These are phyloP conservation scores for Populus hybrid DNA, from an alignment of 441 rosid genomes.

Conservation along the genomic window DNA sequence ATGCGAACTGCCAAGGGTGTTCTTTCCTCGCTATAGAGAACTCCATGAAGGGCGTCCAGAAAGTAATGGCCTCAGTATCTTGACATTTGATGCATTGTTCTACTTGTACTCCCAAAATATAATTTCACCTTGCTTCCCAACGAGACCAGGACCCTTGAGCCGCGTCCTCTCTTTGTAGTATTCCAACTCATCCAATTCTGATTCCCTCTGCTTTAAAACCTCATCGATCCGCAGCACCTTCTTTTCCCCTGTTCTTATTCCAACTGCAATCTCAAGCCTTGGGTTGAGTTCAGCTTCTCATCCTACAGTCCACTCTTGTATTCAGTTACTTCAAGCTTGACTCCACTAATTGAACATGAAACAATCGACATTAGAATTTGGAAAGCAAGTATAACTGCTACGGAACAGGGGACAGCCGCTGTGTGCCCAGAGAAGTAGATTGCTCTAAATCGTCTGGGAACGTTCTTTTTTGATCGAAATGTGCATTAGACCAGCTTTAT, in stretches of 20 bases:
- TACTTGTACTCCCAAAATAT: constrained; percentile 77
- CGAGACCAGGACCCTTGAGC: constrained; percentile 86
- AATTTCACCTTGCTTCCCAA: constrained; percentile 89
- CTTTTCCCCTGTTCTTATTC: constrained; percentile 81
- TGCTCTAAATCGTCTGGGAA: not conserved
- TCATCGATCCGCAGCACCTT: constrained; percentile 66
- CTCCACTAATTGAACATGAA: not conserved
- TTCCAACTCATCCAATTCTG: constrained; percentile 61
- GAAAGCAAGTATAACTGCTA: not conserved
- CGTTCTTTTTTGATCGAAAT: not conserved
- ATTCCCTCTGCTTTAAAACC: constrained; percentile 63
- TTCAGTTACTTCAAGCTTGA: not conserved
- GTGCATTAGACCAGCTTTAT: not conserved
- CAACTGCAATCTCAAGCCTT: constrained; percentile 60
- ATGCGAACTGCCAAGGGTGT: not conserved
- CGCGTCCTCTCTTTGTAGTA: constrained; percentile 94
- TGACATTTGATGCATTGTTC: constrained; percentile 1
- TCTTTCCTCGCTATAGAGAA: not conserved
- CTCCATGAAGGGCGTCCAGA: not conserved
- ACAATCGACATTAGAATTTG: not conserved
- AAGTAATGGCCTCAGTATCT: not conserved
- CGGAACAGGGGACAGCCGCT: not conserved
- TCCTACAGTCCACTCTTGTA: constrained; percentile 47
- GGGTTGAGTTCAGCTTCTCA: constrained; percentile 49
- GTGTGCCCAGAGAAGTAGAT: not conserved